Percentiles rank a stretch among this genome's conserved stretches.
These are phyloP conservation scores for Capronia epimyces DNA, from an alignment of 2,329 filamentous ascomycete genomes.

Conservation along the genomic window DNA sequence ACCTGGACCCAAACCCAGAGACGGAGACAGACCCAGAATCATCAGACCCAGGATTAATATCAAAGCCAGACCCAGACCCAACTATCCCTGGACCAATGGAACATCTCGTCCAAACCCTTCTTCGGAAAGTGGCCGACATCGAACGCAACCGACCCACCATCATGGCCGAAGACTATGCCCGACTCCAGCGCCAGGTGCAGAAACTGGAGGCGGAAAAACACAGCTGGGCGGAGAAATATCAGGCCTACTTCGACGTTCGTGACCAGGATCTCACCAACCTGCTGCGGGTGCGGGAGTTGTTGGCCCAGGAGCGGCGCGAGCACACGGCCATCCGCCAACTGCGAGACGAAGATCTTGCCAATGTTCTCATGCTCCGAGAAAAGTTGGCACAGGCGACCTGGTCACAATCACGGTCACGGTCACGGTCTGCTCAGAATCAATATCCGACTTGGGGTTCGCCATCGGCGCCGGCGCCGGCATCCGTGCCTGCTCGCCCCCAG, in stretches of 20 bases:
- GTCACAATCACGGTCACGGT: constrained; percentile 28
- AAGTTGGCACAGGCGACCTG: constrained; percentile 40
- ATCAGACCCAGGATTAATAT: background rate
- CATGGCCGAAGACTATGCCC: constrained; percentile 36
- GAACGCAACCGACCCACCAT: constrained; percentile 29
- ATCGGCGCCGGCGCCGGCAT: too few species aligned
- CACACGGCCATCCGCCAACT: constrained; percentile 38
- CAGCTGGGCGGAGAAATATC: constrained; percentile 35
- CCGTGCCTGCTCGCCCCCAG: constrained; percentile 27
- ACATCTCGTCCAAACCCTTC: constrained; percentile 15
- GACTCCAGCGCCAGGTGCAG: constrained; percentile 32
- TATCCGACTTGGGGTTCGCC: too few species aligned
- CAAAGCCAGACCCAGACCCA: background rate
- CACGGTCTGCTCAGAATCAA: background rate
- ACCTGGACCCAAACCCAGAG: too few species aligned
- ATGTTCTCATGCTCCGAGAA: constrained; percentile 37
- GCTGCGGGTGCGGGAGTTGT: constrained; percentile 38
- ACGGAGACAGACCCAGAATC: too few species aligned
- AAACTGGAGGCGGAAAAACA: constrained; percentile 37
- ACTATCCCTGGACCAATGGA: constrained; percentile 22
- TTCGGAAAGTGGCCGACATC: constrained; percentile 14
- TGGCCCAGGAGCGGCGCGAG: constrained; percentile 38
- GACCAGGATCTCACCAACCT: constrained; percentile 43
- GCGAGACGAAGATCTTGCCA: constrained; percentile 40
- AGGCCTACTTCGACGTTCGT: constrained; percentile 39